Evolutionary conservation across 2,329 filamentous ascomycete species (phyloP), one percentile per base, ranked within the genome.

Genomic region (Sporothrix protearum): DNA sequence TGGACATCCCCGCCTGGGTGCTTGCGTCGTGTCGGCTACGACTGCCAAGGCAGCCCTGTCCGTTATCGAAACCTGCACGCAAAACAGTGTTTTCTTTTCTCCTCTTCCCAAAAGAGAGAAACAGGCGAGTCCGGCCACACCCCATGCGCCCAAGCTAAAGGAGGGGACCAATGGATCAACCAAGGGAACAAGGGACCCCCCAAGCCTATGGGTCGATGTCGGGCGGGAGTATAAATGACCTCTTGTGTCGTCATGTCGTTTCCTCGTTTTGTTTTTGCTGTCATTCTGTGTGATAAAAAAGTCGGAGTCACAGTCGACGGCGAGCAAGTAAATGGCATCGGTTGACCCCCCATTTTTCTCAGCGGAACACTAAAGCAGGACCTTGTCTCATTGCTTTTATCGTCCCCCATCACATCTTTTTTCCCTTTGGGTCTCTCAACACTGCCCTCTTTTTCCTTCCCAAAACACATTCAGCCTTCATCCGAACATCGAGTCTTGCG

Each of bases 51-150:
- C n/a, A 25, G 59, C 33, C 42, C 28, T 61, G 14, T 25, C 53
- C 57, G 42, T 53, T 64, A 53, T 64, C 69, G 33, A 64, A 55
- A 28, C 10, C 1, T 16, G 36, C 14, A 16, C 6, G n/a, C n/a
- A 12, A 28, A 63, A 36, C 51, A 45, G 47, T 51, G 33, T 14
- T 28, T 2, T 28, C 12, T 57, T 16, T 39, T 9, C 33, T 51
- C 33, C 49, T 59, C 28, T 30, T 59, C 67, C 67, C n/a, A 69
- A 69, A 69, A 28, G 39, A 69, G 68, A 45, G 51, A 69, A 33
- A 30, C 51, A 69, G 49, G 36, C 45, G 28, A 67, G 45, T 45
- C 49, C 22, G 8, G 63, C 42, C 42, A 51, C 53, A 45, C 36
- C 67, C 67, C 42, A 33, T 16, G 36, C n/a, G n/a, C 22, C 19